Conservation (phyloP, 352 stramenopile species). For the Pythium guiyangense region DNA sequence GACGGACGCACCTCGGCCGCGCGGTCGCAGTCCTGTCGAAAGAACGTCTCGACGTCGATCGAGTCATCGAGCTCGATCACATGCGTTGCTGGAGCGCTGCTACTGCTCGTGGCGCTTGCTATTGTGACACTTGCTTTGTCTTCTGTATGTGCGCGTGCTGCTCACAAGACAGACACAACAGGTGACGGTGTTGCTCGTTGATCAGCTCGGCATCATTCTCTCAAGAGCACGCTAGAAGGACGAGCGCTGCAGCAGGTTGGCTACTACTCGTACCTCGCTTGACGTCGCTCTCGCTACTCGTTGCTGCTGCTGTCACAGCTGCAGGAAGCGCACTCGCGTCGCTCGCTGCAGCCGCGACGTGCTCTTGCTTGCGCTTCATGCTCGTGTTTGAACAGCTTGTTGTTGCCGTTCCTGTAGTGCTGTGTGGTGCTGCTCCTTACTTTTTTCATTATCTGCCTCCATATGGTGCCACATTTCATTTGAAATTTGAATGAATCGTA, state of each 20-base stretch:
- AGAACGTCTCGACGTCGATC: conserved; percentile 19
- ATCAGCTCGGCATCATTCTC: too few relatives aligned
- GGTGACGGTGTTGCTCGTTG: neutral
- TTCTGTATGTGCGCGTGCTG: neutral
- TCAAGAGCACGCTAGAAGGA: too few relatives aligned
- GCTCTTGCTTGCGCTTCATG: conserved; percentile 48
- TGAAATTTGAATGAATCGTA: too few relatives aligned
- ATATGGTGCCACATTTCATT: too few relatives aligned
- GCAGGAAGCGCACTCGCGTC: neutral
- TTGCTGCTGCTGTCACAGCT: conserved; percentile 1
- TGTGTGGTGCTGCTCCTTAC: too few relatives aligned
- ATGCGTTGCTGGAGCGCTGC: neutral
- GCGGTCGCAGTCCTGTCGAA: conserved; percentile 15
- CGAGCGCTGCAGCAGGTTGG: too few relatives aligned
- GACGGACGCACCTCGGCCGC: conserved; percentile 12
- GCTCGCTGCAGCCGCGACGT: neutral
- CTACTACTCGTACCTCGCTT: neutral
- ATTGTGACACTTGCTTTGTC: neutral
- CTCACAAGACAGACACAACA: neutral
- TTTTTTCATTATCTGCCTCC: too few relatives aligned
- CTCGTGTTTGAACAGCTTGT: neutral
- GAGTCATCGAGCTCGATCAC: conserved; percentile 14
- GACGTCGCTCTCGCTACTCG: too few relatives aligned
- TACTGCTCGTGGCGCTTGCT: neutral
- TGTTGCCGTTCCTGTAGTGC: too few relatives aligned